Evolutionary conservation across 208 protist genomes (phyloP), one percentile per base, ranked within the genome.

Genomic region (Novymonas esmeraldas): DNA sequence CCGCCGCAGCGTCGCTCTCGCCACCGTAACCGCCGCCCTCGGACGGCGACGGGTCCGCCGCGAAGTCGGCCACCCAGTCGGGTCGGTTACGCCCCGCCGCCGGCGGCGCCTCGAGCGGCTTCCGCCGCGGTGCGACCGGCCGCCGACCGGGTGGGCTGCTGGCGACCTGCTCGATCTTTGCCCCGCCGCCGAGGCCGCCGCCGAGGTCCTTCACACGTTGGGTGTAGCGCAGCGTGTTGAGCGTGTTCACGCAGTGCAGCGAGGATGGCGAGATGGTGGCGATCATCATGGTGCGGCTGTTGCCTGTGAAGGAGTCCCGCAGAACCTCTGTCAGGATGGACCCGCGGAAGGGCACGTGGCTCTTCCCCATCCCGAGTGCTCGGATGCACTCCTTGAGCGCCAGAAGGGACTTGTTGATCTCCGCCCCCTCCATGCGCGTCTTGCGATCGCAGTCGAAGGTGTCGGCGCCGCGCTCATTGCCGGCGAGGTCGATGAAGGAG

Each of bases 321-420:
- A 98, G 77, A 28, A 99, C 94, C 69, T 98, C 91, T 0, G 99
- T 99, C 16, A 99, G 77, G 50, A 99, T 99, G 16, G 92, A 98
- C 14, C 97, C 96, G 39, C 99, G 89, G 79, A 99, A 99, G 2
- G 99, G 99, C 18, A 98, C 88, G 83, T 99, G 98, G 56, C 85
- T 97, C 61, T 97, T 90, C 38, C 92, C 84, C 77, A 95, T 83
- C 59, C 98, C 97, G 6, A 99, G 81, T 11, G 98, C 93, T 3
- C 98, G 86, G 55, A 99, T 99, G 81, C 98, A 99, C 75, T 99
- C 98, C 73, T 99, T 99, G 13, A 99, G 84, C 3, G 98, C 98
- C 20, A 99, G 89, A 38, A 99, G 84, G 29, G 92, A 98, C 80
- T 99, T 99, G 82, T 99, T 99, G 81, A 99, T 99, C 61, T 99